A percentile compares a stretch with the other conserved stretches of the same genome.
These are phyloP conservation scores for Leccinum aurantiacum DNA, from an alignment of 768 basidiomycete genomes.

Conservation along the genomic window DNA sequence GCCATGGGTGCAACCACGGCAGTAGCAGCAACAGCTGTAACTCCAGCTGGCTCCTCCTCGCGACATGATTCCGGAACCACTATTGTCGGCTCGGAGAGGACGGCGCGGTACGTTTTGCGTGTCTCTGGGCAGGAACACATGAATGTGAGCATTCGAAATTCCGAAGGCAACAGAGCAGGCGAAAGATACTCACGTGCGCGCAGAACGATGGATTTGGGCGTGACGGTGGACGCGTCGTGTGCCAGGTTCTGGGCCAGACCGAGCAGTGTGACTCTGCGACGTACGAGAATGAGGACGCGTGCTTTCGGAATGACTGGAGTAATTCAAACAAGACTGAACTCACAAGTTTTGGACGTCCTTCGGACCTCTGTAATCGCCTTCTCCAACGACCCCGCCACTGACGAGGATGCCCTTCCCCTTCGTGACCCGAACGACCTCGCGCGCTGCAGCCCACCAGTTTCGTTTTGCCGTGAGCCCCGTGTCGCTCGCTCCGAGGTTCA, in stretches of 20 bases:
- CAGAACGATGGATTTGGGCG: conserved; percentile 64
- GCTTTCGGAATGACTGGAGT: not conserved
- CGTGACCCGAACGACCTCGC: conserved; percentile 76
- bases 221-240: conserved; percentile 58
- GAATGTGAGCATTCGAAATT: not conserved
- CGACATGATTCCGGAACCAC: conserved; percentile 44
- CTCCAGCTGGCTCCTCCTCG: not conserved
- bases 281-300: not conserved
- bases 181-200: conserved; percentile 65
- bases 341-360: conserved; percentile 77
- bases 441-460: conserved; percentile 82
- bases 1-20: not conserved
- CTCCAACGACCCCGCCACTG: conserved; percentile 62
- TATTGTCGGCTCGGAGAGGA: conserved; percentile 72
- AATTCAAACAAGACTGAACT: conserved; percentile 25
- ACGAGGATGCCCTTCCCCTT: conserved; percentile 77
- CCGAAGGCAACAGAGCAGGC: not conserved
- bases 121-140: conserved; percentile 51
- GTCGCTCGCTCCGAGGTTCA: conserved; percentile 50
- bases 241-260: conserved; percentile 69
- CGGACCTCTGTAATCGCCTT: conserved; percentile 67
- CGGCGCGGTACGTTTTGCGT: conserved; percentile 76
- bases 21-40: not conserved
- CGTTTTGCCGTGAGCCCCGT: conserved; percentile 58
- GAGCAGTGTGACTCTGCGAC: conserved; percentile 60